Conservation (phyloP, 2,329 filamentous ascomycete genomes). For the Fonsecaea nubica region DNA sequence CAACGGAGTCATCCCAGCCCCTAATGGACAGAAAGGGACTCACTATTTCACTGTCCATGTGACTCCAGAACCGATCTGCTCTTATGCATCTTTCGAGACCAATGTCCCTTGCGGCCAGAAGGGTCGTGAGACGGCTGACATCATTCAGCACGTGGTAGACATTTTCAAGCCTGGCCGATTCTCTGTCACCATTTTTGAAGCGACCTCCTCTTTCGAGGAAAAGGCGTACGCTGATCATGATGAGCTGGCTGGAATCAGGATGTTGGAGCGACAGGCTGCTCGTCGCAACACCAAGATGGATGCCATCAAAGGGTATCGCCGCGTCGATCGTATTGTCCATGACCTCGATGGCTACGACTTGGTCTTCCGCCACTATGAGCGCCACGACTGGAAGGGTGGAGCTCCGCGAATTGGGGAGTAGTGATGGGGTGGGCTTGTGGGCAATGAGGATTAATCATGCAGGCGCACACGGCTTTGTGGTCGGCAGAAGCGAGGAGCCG, state of each 20-base stretch:
- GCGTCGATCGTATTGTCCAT: constrained; percentile 93
- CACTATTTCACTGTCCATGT: constrained; percentile 99
- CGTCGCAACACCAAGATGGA: constrained; percentile 68
- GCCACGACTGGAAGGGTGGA: constrained; percentile 77
- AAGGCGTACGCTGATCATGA: constrained; percentile 44
- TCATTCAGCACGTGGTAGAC: constrained; percentile 89
- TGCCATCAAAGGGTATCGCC: constrained; percentile 80
- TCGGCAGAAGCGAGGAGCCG: neutral
- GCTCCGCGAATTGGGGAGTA: constrained; percentile 66
- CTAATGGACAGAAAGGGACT: constrained; percentile 63
- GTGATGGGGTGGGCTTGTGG: neutral
- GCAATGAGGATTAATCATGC: neutral
- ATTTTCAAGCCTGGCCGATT: constrained; percentile 99
- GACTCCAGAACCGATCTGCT: constrained; percentile 95
- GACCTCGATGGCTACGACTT: constrained; percentile 97
- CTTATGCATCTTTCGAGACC: constrained; percentile 97
- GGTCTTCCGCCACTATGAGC: constrained; percentile 95
- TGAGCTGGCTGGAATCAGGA: constrained; percentile 46
- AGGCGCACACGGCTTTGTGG: neutral
- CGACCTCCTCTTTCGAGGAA: constrained; percentile 66
- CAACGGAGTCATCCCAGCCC: constrained; percentile 90
- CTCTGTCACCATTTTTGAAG: constrained; percentile 94
- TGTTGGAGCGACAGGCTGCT: constrained; percentile 52
- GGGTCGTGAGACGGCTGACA: constrained; percentile 84
- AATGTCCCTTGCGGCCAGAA: constrained; percentile 91